Evolutionary conservation across 1,139 yeast genomes (phyloP).

Genomic region (Diutina sp.): DNA sequence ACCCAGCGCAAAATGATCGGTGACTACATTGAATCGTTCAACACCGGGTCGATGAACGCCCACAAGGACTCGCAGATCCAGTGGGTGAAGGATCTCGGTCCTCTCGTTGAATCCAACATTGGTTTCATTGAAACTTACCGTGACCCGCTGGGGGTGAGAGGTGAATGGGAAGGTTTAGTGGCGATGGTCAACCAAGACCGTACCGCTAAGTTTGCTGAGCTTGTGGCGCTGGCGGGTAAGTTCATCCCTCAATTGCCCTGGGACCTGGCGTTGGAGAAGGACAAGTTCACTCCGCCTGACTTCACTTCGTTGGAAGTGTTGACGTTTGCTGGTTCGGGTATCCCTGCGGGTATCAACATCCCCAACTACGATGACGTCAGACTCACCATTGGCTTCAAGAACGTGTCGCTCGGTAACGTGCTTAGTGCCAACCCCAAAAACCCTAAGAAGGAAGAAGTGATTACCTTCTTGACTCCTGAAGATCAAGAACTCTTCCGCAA

Average conservation of each 20-base stretch:
- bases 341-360: constrained; percentile 87
- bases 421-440: constrained; percentile 53
- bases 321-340: constrained; percentile 81
- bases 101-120: constrained; percentile 72
- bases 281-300: constrained; percentile 81
- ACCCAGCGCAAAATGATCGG: constrained; percentile 55
- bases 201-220: constrained; percentile 61
- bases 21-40: constrained; percentile 56
- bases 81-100: constrained; percentile 84
- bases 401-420: constrained; percentile 80
- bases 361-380: constrained; percentile 89
- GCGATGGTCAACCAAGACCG: constrained; percentile 88
- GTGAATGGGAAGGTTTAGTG: constrained; percentile 89
- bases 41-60: constrained; percentile 74
- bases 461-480: constrained; percentile 46
- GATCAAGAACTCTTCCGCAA: constrained; percentile 49
- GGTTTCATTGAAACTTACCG: constrained; percentile 90
- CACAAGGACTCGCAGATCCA: constrained; percentile 74
- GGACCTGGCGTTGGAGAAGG: constrained; percentile 66
- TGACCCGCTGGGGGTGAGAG: constrained; percentile 85
- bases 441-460: constrained; percentile 52
- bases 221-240: constrained; percentile 54
- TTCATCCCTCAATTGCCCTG: constrained; percentile 67
- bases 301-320: constrained; percentile 82
- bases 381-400: constrained; percentile 72